These are phyloP conservation scores for Elsinoe perseae DNA, from an alignment of 2,329 filamentous ascomycete species.

Conservation along the genomic window DNA sequence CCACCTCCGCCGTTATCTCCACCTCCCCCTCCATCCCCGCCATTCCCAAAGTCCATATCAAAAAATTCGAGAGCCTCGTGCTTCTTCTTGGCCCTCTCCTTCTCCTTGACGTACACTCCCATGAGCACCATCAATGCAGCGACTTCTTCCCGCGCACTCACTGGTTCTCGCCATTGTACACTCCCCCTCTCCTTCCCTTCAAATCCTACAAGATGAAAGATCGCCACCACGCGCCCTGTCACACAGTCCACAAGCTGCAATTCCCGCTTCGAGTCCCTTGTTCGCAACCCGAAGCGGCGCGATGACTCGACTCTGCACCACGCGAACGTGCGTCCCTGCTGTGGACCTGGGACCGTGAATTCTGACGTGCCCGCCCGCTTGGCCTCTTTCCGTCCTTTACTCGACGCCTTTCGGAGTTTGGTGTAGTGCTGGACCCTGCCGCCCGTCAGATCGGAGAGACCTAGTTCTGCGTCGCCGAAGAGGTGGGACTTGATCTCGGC, in stretches of 20 bases:
- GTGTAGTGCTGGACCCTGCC: neutral
- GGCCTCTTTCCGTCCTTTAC: neutral
- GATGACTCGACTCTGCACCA: neutral
- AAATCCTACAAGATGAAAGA: neutral
- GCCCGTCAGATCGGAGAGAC: neutral
- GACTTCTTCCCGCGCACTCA: neutral
- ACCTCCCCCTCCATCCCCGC: neutral
- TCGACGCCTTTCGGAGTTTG: neutral
- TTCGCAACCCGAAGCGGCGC: neutral
- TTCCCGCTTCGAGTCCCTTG: neutral
- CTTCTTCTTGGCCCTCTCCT: conserved; percentile 1
- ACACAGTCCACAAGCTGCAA: neutral
- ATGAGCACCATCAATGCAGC: neutral
- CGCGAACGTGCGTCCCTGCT: neutral
- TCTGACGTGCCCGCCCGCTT: neutral
- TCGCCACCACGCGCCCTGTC: neutral
- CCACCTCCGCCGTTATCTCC: neutral
- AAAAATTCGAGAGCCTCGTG: neutral
- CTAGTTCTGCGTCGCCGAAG: neutral
- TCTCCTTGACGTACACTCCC: neutral
- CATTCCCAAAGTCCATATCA: neutral
- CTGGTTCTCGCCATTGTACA: neutral
- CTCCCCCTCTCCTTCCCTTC: neutral
- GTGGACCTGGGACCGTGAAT: neutral
- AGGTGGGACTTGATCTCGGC: neutral